Evolutionary conservation across 1,139 yeast genomes (phyloP).

Genomic region (Magnusiomyces suaveolens): DNA sequence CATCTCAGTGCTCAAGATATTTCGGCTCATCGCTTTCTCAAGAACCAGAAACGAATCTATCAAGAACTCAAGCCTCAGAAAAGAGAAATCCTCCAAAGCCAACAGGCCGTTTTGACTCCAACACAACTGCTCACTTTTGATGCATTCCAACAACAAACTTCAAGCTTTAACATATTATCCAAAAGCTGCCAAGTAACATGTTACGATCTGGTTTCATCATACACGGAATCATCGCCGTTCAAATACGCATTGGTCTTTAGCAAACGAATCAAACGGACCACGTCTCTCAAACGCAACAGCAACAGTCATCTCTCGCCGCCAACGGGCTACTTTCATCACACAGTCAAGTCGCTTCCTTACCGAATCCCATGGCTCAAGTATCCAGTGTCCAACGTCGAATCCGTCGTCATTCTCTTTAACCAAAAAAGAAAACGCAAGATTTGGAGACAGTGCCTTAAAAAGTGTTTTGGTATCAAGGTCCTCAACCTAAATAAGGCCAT

Average conservation of each 20-base stretch:
- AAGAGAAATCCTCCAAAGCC: slow-evolving; percentile 2
- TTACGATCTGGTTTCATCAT: slow-evolving; percentile 11
- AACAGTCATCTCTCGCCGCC: background rate
- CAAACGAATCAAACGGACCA: background rate
- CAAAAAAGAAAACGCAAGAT: slow-evolving; percentile 13
- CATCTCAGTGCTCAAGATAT: slow-evolving; percentile 5
- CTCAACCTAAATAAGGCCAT: slow-evolving; percentile 5
- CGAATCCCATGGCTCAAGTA: slow-evolving; percentile 10
- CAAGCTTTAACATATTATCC: background rate
- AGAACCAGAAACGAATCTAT: slow-evolving; percentile 10
- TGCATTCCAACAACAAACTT: background rate
- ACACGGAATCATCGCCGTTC: slow-evolving; percentile 9
- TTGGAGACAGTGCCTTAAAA: slow-evolving; percentile 11
- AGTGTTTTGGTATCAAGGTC: slow-evolving; percentile 6
- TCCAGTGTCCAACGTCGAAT: slow-evolving; percentile 1
- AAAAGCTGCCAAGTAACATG: slow-evolving; percentile 7
- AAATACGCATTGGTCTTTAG: slow-evolving; percentile 11
- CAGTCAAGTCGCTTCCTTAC: slow-evolving; percentile 3
- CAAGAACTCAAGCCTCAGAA: slow-evolving; percentile 12
- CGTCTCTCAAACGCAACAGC: background rate
- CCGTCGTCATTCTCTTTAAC: slow-evolving; percentile 10
- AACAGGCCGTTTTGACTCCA: slow-evolving; percentile 9
- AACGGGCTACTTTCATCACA: background rate
- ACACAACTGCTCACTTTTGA: slow-evolving; percentile 1
- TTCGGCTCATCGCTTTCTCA: slow-evolving; percentile 9